Percentiles rank a stretch among this genome's conserved stretches.
Evolutionary conservation across 139 green algal genomes (phyloP).

Genomic region (Yamagishiella unicocca): DNA sequence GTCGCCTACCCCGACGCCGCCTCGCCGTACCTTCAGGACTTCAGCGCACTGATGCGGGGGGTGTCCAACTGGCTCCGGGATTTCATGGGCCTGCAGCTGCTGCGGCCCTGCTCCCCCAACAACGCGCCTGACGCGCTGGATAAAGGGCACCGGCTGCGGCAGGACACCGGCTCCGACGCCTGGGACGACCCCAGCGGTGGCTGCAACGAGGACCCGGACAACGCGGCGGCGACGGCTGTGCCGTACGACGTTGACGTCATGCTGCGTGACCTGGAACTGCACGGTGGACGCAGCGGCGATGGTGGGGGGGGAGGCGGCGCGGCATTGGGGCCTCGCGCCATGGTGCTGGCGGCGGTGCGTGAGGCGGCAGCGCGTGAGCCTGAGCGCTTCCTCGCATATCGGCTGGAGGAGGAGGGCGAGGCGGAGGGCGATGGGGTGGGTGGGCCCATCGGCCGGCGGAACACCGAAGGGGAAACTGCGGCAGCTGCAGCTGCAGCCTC

Average conservation of each 20-base stretch:
- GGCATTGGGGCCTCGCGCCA: background rate
- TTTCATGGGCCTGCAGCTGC: slow-evolving; percentile 8
- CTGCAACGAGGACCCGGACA: background rate
- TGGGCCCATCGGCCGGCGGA: background rate
- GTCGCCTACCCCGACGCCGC: background rate
- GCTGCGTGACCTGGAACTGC: background rate
- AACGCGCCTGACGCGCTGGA: too few relatives aligned
- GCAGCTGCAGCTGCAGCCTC: background rate
- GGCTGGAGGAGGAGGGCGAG: background rate
- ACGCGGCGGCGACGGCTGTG: background rate
- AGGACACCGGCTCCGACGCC: background rate
- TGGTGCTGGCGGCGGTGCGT: background rate
- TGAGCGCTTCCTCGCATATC: slow-evolving; percentile 13
- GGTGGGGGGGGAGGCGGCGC: background rate
- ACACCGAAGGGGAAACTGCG: background rate
- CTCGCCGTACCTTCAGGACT: slow-evolving; percentile 14
- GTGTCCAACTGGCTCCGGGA: slow-evolving; percentile 1
- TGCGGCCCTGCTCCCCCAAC: background rate
- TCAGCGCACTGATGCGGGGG: background rate
- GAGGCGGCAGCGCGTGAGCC: background rate
- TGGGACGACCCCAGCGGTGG: background rate
- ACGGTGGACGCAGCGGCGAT: background rate
- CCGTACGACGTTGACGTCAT: background rate
- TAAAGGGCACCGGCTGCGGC: too few relatives aligned
- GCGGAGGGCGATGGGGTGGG: background rate